A percentile compares a stretch with the other conserved stretches of the same genome.
These are phyloP conservation scores for Xylaria acuta DNA, from an alignment of 495 filamentous ascomycete species.

Conservation along the genomic window DNA sequence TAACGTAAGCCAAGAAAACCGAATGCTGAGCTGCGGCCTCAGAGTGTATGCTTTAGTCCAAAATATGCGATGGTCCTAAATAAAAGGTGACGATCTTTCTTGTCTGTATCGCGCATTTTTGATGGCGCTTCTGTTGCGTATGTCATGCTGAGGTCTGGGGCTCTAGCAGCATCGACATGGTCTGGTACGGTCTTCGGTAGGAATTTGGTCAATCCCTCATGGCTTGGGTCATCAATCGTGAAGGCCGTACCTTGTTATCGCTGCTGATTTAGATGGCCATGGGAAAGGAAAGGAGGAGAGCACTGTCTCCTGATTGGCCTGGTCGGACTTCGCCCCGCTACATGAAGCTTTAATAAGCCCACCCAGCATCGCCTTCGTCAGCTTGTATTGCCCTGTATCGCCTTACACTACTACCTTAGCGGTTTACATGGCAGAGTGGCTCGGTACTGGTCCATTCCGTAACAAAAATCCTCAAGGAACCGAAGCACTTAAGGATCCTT, in stretches of 20 bases:
- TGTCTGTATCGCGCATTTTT: background rate
- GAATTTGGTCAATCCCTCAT: background rate
- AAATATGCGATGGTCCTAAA: background rate
- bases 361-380: constrained; percentile 1
- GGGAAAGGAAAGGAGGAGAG: background rate
- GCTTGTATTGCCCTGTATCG: background rate
- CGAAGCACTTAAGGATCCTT: background rate
- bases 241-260: no score
- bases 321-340: constrained; percentile 21
- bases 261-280: no score
- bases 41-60: constrained; percentile 2
- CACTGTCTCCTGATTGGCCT: background rate
- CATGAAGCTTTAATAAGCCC: background rate
- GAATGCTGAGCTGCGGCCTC: background rate
- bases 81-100: constrained; percentile 10
- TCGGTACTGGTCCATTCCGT: background rate
- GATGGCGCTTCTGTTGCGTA: background rate
- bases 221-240: background rate
- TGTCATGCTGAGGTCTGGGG: background rate
- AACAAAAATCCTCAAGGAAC: background rate
- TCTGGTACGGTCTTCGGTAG: background rate
- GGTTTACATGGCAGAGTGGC: background rate
- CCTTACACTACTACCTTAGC: background rate
- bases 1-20: constrained; percentile 19
- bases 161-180: background rate